Evolutionary conservation across 306 rosid species (phyloP), one percentile per base, ranked within the genome.

Genomic region (Senna tora): DNA sequence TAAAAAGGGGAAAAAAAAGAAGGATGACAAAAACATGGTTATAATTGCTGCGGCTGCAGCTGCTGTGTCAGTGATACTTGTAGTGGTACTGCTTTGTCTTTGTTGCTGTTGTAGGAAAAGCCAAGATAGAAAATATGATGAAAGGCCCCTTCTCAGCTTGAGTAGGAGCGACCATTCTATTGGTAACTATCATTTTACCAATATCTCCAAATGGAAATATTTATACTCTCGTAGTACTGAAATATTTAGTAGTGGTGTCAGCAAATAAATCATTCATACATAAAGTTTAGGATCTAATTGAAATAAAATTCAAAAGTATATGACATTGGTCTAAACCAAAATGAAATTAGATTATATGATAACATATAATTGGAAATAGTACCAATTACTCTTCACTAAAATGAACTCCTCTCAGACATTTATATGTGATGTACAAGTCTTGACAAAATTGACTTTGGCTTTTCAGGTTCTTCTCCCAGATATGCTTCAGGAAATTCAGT

Each of bases 111-210:
- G 73, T 52, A 59, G 83, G 74, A 46, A 34, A 20, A 80, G 82
- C 34, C 77, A 74, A 63, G 74, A 2, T 67, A 49, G 91, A 76
- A 73, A 62, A 83, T 89, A 85, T 79, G 99, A 95, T 57, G 89
- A 89, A 73, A 95, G 97, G 75, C 96, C 99, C 15, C 90, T 91
- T 52, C 96, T 94, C 62, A 86, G 89, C 82, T 64, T 80, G 87
- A 94, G 93, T 88, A 68, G 77, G 77, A 81, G 81, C 25, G 96
- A 87, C 82, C 73, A 71, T 81, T 89, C 97, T 81, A 75, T 71
- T 76, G 96, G 96, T 90, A 88, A 45, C 54, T 80, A 50, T 67
- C 75, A 50, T 65, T 58, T 19, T 34, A 21, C 72, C 13, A 12
- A 65, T 73, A 70, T 36, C 25, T 32, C 22, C n/a, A 4, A 6